Conservation (phyloP, 805 yeast species). For the Zygoascus tannicola region DNA sequence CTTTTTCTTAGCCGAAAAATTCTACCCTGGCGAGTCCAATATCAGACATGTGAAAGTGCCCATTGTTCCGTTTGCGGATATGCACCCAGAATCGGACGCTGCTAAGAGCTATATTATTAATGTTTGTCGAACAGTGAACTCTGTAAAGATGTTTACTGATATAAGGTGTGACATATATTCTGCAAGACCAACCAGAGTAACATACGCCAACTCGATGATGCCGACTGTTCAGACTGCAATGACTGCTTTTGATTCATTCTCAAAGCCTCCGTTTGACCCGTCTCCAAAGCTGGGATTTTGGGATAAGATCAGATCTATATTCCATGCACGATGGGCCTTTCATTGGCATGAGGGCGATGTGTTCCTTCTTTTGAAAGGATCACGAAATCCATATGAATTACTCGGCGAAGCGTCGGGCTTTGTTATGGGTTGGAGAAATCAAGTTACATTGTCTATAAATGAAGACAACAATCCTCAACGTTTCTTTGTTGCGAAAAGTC, state of each 20-base stretch:
- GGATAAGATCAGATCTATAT: constrained; percentile 73
- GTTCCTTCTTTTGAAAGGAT: constrained; percentile 46
- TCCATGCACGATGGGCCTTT: constrained; percentile 63
- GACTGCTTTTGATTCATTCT: constrained; percentile 68
- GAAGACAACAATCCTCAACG: constrained; percentile 57
- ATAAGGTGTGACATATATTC: constrained; percentile 48
- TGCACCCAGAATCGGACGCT: constrained; percentile 26
- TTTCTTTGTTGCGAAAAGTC: constrained; percentile 55
- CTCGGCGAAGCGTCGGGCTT: constrained; percentile 68
- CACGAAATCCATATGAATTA: constrained; percentile 68
- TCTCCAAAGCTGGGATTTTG: constrained; percentile 81
- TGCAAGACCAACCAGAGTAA: constrained; percentile 49
- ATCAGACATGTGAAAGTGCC: constrained; percentile 56
- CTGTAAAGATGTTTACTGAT: constrained; percentile 63
- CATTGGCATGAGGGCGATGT: constrained; percentile 39
- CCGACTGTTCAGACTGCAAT: constrained; percentile 77
- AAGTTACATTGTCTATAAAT: constrained; percentile 54
- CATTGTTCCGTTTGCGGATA: constrained; percentile 35
- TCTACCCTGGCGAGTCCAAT: constrained; percentile 41
- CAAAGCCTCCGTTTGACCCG: constrained; percentile 85
- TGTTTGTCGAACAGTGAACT: constrained; percentile 67
- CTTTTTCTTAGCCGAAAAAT: constrained; percentile 58
- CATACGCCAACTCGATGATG: constrained; percentile 80
- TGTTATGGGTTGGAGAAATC: constrained; percentile 56
- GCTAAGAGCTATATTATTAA: constrained; percentile 44